Evolutionary conservation across 2,329 filamentous ascomycete genomes (phyloP), one percentile per base, ranked within the genome.

Genomic region (Botrytis byssoidea): DNA sequence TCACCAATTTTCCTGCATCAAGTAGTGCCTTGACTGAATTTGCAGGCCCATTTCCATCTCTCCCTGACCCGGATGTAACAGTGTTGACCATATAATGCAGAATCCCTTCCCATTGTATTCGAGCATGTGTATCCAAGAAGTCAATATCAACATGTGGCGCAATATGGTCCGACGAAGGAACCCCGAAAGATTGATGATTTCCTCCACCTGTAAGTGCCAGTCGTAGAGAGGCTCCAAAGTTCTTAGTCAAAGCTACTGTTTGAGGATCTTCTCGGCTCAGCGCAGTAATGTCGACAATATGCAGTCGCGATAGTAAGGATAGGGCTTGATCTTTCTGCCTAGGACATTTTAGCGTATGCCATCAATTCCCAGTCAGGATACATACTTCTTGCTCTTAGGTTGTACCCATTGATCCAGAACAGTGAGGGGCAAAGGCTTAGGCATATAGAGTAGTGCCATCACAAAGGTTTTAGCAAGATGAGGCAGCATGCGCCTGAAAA

Each of bases 401-500:
- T 91, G 92, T 69, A 98, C 91, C 94, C 95, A 97, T 60, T 89
- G 85, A 78, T 98, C 94, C 74, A 99, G 88, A 79, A 97, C 92
- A 76, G 89, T 85, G n/a, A 93, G 88, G 3, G 90, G 88, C 76
- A 98, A 89, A 0, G 96, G 93, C 18, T 88, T 87, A 59, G 93
- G 93, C 85, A 97, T 92, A 84, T 97, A 99, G 6, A 99, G 90
- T 80, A 99, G 90, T 57, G 93, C 93, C 92, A 98, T 97, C 75
- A 99, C 95, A 80, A 99, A 92, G 25, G 91, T 94, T 87, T 99
- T 98, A 78, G 96, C 95, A 75, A 98, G 85, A 81, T 97, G 93
- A 74, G 96, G 94, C 74, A 99, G 88, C 94, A 99, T 98, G 84
- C 96, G 95, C 78, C 96, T 90, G 83, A 98, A 98, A 80, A 99